Base-by-base conservation (phyloP, 1,139 yeast genomes). In the Debaryomyces singareniensis region DNA sequence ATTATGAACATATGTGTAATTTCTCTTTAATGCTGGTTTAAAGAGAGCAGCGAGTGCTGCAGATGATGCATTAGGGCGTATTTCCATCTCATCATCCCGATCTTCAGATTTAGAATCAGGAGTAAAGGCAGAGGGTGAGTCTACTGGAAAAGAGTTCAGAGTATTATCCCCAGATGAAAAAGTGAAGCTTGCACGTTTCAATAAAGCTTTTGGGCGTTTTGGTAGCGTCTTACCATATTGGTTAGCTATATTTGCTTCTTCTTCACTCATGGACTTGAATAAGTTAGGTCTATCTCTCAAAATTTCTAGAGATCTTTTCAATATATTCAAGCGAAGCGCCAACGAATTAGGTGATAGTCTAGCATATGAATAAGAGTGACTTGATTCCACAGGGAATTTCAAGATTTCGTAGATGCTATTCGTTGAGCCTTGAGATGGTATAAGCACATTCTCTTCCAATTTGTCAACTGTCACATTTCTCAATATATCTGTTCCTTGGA, bases 331-430 rank as follows among this genome's bases (percentile, higher is more conserved):
- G 33, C 95, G 61, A 32, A 84, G 72, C 0, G 93, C 85, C 35
- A 85, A 55, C 2, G 94, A 80, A 45, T 82, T 81, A 13, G 87
- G 91, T 4, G 93, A 79, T 34, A 83, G 61, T 36, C 82, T 85
- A 4, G 93, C 87, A 51, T 84, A 85, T 0, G 94, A 83, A 47
- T 82, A 85, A 2, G 95, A 82, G 49, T 83, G 91, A 2, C 93
- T 73, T 7, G 93, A 81, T 47, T 82, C 91, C 13, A 78, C 75
- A 4, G 94, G 86, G 47, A 81, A 82, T 42, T 64, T 68, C 29
- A 55, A 37, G 13, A 55, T 53, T 27, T 60, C 65, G 15, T 16
- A 25, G 13, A 18, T 31, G 15, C 26, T 31, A 16, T 25, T 25
- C 13, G 25, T 7, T 23, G 25, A 7, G 9, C 21, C 21, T n/a